These are phyloP conservation scores for Colletotrichum agaves DNA, from an alignment of 2,329 filamentous ascomycete genomes.

Conservation along the genomic window DNA sequence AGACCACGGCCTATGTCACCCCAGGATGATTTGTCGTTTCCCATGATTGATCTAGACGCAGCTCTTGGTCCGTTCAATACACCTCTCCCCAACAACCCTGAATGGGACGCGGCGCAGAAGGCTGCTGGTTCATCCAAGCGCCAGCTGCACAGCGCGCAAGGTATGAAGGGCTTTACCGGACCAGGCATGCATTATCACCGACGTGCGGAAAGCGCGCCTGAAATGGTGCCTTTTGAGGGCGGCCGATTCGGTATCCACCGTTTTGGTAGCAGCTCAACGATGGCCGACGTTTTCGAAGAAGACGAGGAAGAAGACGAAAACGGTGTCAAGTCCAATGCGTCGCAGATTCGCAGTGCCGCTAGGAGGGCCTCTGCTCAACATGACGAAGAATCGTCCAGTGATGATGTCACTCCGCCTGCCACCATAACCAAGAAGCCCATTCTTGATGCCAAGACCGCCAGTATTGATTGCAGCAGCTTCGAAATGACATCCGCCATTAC, in stretches of 20 bases:
- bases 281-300: conserved; percentile 90
- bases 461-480: not conserved
- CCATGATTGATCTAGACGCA: conserved; percentile 93
- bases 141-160: conserved; percentile 80
- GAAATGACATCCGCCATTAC: conserved; percentile 57
- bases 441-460: conserved; percentile 33
- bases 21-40: conserved; percentile 70
- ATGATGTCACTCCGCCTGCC: conserved; percentile 49
- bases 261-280: conserved; percentile 75
- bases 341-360: conserved; percentile 13
- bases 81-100: conserved; percentile 69
- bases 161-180: conserved; percentile 74
- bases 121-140: conserved; percentile 66
- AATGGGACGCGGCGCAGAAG: conserved; percentile 75
- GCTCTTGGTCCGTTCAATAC: conserved; percentile 94
- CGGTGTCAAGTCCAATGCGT: conserved; percentile 47
- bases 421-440: conserved; percentile 40
- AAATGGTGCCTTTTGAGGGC: conserved; percentile 79
- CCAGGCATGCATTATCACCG: conserved; percentile 81
- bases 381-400: conserved; percentile 33
- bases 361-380: conserved; percentile 1
- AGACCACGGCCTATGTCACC: conserved; percentile 50
- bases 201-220: conserved; percentile 82
- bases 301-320: conserved; percentile 75
- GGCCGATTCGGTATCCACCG: conserved; percentile 67